Base-by-base conservation (phyloP, 2,329 filamentous ascomycete species). In the Aspergillus pseudonomiae region DNA sequence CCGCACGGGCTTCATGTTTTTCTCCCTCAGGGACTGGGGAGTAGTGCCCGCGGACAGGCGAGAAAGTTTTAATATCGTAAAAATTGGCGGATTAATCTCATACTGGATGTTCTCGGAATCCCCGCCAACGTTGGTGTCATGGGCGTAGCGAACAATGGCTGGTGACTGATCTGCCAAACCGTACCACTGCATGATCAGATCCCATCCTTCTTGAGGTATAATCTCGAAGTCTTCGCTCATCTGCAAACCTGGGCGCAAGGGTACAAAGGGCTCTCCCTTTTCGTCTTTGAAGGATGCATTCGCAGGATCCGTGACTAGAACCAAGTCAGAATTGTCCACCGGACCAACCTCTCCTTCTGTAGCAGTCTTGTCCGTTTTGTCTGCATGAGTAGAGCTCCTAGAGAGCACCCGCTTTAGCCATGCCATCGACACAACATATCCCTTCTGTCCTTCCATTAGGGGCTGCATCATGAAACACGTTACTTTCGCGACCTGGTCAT, bases 281-380 rank as follows among this genome's bases (percentile, higher is more conserved):
- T 83, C 80, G 63, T 84, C 82, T 63, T 79, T 77, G 69, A 83
- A 78, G 30, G 65, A 65, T 21, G 68, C 68, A 34, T 70, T 74
- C 14, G 74, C 73, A 4, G 78, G 79, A 63, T 83, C 81, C 32
- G 75, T 82, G 66, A 89, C 84, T 63, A 89, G 82, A 58, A 94
- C 88, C 64, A 97, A 89, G 73, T 94, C 91, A 0, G 91, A 88
- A 74, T 97, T 97, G 81, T 97, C 93, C 36, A 98, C 86, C 0
- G 92, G 91, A 1, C 93, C 93, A 61, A 95, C 85, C 5, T 87
- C 85, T 7, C 86, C 87, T 63, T 89, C 85, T 12, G 83, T 74
- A 11, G 85, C 84, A n/a, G 83, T 80, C 66, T 91, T 91, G 64
- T 84, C 81, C 45, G 79, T 81, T 58, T 86, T 84, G 65, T 84